A percentile compares a stretch with the other conserved stretches of the same genome.
Evolutionary conservation across 192 early-diverging fungal genomes (phyloP).

Genomic region (Backusella tarrabulga): DNA sequence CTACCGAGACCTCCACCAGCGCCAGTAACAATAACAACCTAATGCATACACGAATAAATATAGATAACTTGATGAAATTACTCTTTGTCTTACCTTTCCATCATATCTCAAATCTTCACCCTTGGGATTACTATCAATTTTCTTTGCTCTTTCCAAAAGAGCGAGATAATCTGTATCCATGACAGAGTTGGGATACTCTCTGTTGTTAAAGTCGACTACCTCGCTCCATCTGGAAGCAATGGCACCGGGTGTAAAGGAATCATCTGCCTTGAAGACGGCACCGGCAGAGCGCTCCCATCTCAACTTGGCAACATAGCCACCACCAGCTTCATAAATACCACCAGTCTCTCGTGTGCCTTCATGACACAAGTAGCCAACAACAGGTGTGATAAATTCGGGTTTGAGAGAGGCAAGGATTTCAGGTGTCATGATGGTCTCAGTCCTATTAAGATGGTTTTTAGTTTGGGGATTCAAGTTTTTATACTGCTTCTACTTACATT

Average conservation of each 20-base stretch:
- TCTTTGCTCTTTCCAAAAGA: conserved; percentile 74
- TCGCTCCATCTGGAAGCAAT: conserved; percentile 75
- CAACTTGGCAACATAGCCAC: conserved; percentile 90
- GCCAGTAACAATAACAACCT: conserved; percentile 85
- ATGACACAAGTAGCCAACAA: conserved; percentile 91
- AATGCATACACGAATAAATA: too few species aligned
- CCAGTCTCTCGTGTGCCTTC: conserved; percentile 81
- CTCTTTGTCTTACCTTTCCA: conserved; percentile 61
- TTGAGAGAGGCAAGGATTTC: conserved; percentile 95
- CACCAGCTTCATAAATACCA: conserved; percentile 94
- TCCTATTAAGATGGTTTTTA: conserved; percentile 41
- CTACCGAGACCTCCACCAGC: conserved; percentile 91
- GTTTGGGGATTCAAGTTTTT: conserved; percentile 72
- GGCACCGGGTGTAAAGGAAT: conserved; percentile 78
- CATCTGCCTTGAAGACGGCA: conserved; percentile 89
- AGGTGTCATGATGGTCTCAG: conserved; percentile 92
- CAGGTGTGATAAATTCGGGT: conserved; percentile 94
- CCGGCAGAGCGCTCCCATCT: conserved; percentile 89
- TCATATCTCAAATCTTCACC: conserved; percentile 64
- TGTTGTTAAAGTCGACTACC: conserved; percentile 65
- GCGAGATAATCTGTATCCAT: conserved; percentile 83
- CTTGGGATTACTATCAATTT: conserved; percentile 59
- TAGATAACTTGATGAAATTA: not conserved
- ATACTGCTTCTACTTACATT: conserved; percentile 61
- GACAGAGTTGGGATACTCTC: conserved; percentile 69